Conservation (phyloP, 768 basidiomycete species). For the Amanita brunnescens region DNA sequence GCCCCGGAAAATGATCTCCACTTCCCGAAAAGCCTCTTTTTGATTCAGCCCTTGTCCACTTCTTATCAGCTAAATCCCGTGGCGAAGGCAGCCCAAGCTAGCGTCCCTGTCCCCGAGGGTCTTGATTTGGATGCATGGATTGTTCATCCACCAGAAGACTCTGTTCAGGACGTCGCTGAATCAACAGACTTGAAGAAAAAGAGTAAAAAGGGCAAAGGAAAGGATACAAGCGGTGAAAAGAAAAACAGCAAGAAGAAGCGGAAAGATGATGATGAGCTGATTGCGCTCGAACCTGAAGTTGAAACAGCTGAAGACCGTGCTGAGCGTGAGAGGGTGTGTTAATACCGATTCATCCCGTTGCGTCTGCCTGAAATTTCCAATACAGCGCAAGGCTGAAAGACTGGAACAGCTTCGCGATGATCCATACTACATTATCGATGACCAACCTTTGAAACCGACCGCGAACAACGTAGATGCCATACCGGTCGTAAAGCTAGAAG, state of each 20-base stretch:
- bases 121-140: constrained; percentile 85
- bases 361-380: not conserved
- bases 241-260: constrained; percentile 27
- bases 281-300: constrained; percentile 26
- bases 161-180: constrained; percentile 29
- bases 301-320: constrained; percentile 53
- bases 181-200: constrained; percentile 44
- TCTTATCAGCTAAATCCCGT: constrained; percentile 82
- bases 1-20: constrained; percentile 30
- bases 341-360: not conserved
- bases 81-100: constrained; percentile 68
- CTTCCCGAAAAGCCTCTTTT: constrained; percentile 85
- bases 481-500: constrained; percentile 81
- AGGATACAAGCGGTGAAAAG: constrained; percentile 26
- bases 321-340: constrained; percentile 56
- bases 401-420: constrained; percentile 74
- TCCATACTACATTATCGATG: constrained; percentile 84
- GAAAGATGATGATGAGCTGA: constrained; percentile 20
- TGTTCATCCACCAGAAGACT: constrained; percentile 50
- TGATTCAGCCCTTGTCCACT: constrained; percentile 74
- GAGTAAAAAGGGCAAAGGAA: constrained; percentile 36
- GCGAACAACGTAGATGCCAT: constrained; percentile 80
- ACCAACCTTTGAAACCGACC: constrained; percentile 30
- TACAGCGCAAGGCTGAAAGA: constrained; percentile 70
- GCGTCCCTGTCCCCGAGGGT: constrained; percentile 74